Evolutionary conservation across 2,329 filamentous ascomycete species (phyloP), one percentile per base, ranked within the genome.

Genomic region (Alternaria atra): DNA sequence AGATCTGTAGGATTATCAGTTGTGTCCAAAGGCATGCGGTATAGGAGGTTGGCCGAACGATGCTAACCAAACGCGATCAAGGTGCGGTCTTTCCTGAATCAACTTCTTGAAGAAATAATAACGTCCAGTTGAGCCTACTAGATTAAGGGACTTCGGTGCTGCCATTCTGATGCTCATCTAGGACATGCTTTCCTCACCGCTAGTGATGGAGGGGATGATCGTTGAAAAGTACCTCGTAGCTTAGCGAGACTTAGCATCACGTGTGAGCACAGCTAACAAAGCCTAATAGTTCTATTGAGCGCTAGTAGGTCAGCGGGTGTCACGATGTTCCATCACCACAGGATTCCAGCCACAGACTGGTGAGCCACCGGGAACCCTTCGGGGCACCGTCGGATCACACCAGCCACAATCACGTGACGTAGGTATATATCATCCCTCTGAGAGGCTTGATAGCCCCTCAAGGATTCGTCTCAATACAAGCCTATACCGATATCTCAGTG

Each of bases 61-160:
- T 50, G 64, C 73, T 55, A 74, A 57, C 74, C 74, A 78, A 43
- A 78, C 74, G 35, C 71, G 67, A 51, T 73, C 74, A 23, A 74
- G 4, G 52, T 71, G 63, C 52, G 64, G 64, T 68, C 74, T 73
- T 58, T 79, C 73, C 63, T 78, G 73, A 55, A 79, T 65, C 29
- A 77, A 51, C 53, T 73, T 51, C 39, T 72, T 76, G 59, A 76
- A 77, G 13, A 55, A 20, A 68, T 78, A 79, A 47, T 59, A 57
- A 55, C 63, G 61, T 64, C 75, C 73, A 23, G 56, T 65, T 39
- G 54, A 30, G 20, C 64, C 55, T 17, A 63, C 2, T 2, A 62
- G 1, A 25, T 52, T 27, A 12, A 40, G 42, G 5, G 54, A 35
- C 7, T 6, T 40, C 6, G 10, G 40, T 42, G 54, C n/a, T 27